Base-by-base conservation (phyloP, 495 filamentous ascomycete genomes). In the Opeltia flavorubescens region DNA sequence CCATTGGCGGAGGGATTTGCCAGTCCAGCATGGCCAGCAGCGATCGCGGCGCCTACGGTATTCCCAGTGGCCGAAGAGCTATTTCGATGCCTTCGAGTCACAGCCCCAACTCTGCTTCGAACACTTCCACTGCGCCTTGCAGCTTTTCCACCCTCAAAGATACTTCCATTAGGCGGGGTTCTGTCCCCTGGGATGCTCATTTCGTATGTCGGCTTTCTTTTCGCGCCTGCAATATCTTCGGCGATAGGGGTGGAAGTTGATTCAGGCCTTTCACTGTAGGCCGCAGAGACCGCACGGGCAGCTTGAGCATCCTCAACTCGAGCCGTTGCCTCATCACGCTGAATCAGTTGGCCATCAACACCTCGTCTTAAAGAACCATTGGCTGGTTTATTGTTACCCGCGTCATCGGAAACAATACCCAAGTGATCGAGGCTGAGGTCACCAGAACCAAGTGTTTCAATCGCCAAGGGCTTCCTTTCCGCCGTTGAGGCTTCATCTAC, bases 371-470 rank as follows among this genome's bases (percentile, higher is more conserved):
- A 62, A 12, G 58, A 57, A 24, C 65, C 68, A 13, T 68, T 63
- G 42, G 78, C 66, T 23, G 48, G 43, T 67, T 64, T 27, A 67
- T 62, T 15, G 62, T 59, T 15, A 59, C 60, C 68, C 1, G 65
- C 63, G 17, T 58, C 54, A 31, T 67, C 66, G 4, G 70, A 62
- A 42, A 78, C 65, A 30, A 87, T 80, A 12, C 83, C 83, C 25
- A 95, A 65, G 54, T 89, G 84, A 53, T 81, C 83, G 50, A 96
- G 75, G 59, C 83, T 89, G 36, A 98, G 68, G 57, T 95, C 83
- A 1, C 91, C 91, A 55, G 76, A 76, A 1, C 91, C 91, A 18
- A 99, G 66, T 3, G 93, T 99, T 59, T 93, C 86, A 13, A 95
- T 75, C 9, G 91, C 86, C 34, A 77, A 73, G 48, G 82, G 76